These are phyloP conservation scores for Posidonia oceanica DNA, from an alignment of 116 monocot species.

Conservation along the genomic window DNA sequence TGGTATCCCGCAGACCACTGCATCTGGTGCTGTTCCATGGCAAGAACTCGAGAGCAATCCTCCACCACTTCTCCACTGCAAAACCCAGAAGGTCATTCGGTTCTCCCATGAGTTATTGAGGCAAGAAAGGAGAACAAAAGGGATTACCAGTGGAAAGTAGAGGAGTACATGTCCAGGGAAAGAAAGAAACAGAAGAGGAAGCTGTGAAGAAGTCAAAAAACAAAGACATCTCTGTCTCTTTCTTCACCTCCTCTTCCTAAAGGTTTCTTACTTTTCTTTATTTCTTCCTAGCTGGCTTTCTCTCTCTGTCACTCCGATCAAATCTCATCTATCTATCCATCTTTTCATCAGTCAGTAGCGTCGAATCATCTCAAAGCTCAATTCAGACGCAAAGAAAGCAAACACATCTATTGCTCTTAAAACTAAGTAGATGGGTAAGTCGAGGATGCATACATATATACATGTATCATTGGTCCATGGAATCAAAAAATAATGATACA, in stretches of 20 bases:
- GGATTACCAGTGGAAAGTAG: slow-evolving; percentile 26
- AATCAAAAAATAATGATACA: slow-evolving; percentile 5
- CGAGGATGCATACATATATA: neutral
- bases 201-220: neutral
- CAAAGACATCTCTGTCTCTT: neutral
- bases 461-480: neutral
- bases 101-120: neutral
- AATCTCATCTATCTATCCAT: neutral
- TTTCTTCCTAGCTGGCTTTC: neutral
- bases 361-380: slow-evolving; percentile 12
- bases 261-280: too few species aligned
- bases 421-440: neutral
- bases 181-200: neutral
- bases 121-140: neutral
- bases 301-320: neutral
- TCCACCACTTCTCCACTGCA: slow-evolving; percentile 16
- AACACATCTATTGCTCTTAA: neutral
- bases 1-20: neutral
- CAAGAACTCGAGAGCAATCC: neutral
- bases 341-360: slow-evolving; percentile 11
- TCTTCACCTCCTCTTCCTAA: neutral
- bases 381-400: neutral
- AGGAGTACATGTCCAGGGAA: slow-evolving; percentile 34
- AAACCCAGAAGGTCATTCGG: neutral
- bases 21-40: neutral